phyloP scores from a whole-genome alignment of 768 basidiomycete genomes.

The Amanita jacksonii region DNA sequence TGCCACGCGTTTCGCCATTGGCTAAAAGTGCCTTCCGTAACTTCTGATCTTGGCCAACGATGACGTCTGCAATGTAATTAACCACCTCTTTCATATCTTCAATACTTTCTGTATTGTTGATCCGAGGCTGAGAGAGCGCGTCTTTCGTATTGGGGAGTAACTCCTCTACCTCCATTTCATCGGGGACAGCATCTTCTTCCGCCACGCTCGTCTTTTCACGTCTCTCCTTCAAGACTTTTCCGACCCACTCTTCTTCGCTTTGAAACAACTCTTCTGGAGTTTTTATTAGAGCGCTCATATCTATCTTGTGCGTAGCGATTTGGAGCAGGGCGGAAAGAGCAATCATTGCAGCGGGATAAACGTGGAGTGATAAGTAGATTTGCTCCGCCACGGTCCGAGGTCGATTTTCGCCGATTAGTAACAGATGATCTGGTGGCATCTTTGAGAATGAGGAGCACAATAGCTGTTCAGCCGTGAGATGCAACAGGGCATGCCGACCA shows the following conservation, averaged over 20 bases:
- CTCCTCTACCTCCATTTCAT: slow-evolving; percentile 10
- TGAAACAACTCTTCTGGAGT: slow-evolving; percentile 36
- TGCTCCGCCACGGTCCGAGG: slow-evolving; percentile 22
- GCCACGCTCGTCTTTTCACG: slow-evolving; percentile 8
- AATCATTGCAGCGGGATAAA: slow-evolving; percentile 31
- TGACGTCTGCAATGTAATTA: slow-evolving; percentile 43
- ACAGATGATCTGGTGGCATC: neutral
- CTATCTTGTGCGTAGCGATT: slow-evolving; percentile 38
- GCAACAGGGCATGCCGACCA: slow-evolving; percentile 35
- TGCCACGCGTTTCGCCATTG: neutral
- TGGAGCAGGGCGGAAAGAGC: slow-evolving; percentile 32
- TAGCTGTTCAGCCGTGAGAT: slow-evolving; percentile 28
- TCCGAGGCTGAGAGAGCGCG: slow-evolving; percentile 9
- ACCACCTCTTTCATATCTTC: slow-evolving; percentile 48
- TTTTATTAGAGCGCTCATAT: slow-evolving; percentile 42
- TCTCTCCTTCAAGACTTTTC: slow-evolving; percentile 29
- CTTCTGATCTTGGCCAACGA: slow-evolving; percentile 33
- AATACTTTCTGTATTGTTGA: slow-evolving; percentile 26
- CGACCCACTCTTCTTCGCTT: slow-evolving; percentile 45
- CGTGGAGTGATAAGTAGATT: slow-evolving; percentile 30
- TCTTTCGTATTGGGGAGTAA: slow-evolving; percentile 7
- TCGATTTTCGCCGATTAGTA: slow-evolving; percentile 9
- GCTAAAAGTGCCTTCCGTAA: slow-evolving; percentile 10
- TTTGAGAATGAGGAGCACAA: slow-evolving; percentile 9
- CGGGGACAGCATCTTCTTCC: slow-evolving; percentile 9